Conservation (phyloP, 805 yeast genomes). For the Candida boleticola region DNA sequence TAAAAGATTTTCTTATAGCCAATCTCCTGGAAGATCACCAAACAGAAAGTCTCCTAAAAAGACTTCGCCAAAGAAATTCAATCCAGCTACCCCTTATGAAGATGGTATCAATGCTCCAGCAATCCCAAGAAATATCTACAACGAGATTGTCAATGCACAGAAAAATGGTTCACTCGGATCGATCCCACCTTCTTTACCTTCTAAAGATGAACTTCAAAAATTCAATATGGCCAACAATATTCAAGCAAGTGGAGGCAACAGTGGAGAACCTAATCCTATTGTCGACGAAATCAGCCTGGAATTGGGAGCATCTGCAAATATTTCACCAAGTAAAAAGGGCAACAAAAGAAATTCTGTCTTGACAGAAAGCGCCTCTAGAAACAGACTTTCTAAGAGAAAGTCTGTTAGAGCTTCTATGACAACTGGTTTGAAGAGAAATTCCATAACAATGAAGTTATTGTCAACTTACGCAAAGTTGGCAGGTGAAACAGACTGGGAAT, state of each 20-base stretch:
- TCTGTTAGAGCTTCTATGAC: constrained; percentile 40
- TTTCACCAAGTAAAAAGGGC: constrained; percentile 16
- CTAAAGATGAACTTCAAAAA: constrained; percentile 27
- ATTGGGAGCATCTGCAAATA: constrained; percentile 28
- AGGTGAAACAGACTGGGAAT: constrained; percentile 63
- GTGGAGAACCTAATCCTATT: constrained; percentile 12
- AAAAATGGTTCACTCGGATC: constrained; percentile 21
- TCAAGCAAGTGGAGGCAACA: constrained; percentile 5
- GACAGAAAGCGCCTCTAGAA: constrained; percentile 23
- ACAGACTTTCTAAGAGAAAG: constrained; percentile 32
- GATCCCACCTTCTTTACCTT: constrained; percentile 41
- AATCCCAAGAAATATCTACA: constrained; percentile 42
- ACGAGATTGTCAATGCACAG: constrained; percentile 40
- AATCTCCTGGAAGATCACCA: constrained; percentile 17
- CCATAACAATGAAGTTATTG: constrained; percentile 67
- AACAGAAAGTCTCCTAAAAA: constrained; percentile 7
- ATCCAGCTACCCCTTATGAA: constrained; percentile 4
- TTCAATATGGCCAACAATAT: constrained; percentile 6
- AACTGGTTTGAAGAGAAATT: constrained; percentile 57
- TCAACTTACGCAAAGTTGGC: constrained; percentile 73
- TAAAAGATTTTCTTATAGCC: constrained; percentile 16
- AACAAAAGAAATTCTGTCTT: constrained; percentile 30
- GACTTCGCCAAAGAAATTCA: constrained; percentile 15
- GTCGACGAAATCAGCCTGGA: constrained; percentile 18
- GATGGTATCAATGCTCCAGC: constrained; percentile 21